Evolutionary conservation across 2,329 filamentous ascomycete species (phyloP), one percentile per base, ranked within the genome.

Genomic region (Conoideocrella luteorostrata): DNA sequence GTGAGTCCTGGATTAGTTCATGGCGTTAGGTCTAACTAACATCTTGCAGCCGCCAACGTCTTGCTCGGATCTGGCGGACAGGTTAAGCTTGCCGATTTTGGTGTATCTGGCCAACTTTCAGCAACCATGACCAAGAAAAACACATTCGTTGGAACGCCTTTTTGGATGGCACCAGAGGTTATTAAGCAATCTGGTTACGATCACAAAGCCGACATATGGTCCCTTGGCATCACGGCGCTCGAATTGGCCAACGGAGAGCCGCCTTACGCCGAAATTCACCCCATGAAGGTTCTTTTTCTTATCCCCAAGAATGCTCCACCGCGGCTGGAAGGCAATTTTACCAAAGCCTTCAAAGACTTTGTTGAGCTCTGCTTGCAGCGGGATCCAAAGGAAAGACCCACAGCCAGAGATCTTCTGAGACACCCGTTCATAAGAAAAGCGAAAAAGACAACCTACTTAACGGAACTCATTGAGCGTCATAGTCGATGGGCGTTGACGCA

Each of bases 51-150:
- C 59, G 93, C 93, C 52, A 98, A 98, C 58, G 83, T 98, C 23
- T 73, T 98, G 26, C 77, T 98, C 5, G 84, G 86, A 48, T 81
- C 88, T 39, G 95, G 86, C 60, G 93, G 93, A 3, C 93, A 97
- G 68, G 91, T 98, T 55, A 98, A 98, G 65, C 74, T 97, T 45
- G 91, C 91, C 12, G 91, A 98, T 63, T 98, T 98, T 68, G 91
- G 91, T 46, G 93, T 98, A 6, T 96, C 91, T 1, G 91, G 91
- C 22, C 93, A 97, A 67, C 76, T 97, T 18, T 94, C 91, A 9
- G 91, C 91, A 6, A 98, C 91, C 39, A 97, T 97, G 90, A 96
- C 91, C 50, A 97, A 97, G 75, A 97, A 97, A 71, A 97, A 97
- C 62, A 97, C 91, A 0, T 98, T 97, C 63, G 91, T 98, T 24